Conservation (phyloP, 1,284 basidiomycete species). For the Cutaneotrichosporon cavernicola region DNA sequence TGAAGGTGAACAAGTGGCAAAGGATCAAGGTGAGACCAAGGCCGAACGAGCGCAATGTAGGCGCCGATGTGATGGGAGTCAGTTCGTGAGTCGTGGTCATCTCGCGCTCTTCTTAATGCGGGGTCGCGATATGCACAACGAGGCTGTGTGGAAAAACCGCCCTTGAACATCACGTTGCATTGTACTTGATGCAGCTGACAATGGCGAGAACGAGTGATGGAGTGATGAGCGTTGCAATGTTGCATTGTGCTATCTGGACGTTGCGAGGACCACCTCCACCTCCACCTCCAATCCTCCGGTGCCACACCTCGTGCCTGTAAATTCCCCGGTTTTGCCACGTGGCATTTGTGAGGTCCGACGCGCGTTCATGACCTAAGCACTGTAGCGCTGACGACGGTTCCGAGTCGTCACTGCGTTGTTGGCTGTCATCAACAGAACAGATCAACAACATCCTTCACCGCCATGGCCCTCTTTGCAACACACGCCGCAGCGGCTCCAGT, state of each 20-base stretch:
- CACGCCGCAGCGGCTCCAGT: slow-evolving; percentile 30
- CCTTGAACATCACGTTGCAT: background rate
- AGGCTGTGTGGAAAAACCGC: background rate
- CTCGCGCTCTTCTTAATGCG: background rate
- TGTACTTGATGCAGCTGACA: background rate
- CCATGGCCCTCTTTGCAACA: slow-evolving; percentile 44
- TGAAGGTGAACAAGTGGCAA: background rate
- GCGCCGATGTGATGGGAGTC: background rate
- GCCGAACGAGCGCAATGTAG: background rate
- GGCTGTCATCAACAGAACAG: background rate
- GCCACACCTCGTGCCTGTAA: slow-evolving; percentile 11
- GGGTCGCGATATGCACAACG: background rate
- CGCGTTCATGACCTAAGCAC: slow-evolving; percentile 21
- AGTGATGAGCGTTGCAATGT: background rate
- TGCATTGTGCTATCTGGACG: background rate
- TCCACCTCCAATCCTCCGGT: background rate
- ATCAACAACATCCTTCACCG: slow-evolving; percentile 13
- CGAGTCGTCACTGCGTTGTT: background rate
- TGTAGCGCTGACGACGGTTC: slow-evolving; percentile 10
- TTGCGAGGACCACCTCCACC: slow-evolving; percentile 7
- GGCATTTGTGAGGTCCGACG: slow-evolving; percentile 18
- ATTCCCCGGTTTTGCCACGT: slow-evolving; percentile 16
- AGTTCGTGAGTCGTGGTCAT: background rate
- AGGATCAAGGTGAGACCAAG: background rate
- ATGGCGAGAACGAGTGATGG: slow-evolving; percentile 1